Evolutionary conservation across 805 yeast species (phyloP).

Genomic region (Gaillardinia entomophila): DNA sequence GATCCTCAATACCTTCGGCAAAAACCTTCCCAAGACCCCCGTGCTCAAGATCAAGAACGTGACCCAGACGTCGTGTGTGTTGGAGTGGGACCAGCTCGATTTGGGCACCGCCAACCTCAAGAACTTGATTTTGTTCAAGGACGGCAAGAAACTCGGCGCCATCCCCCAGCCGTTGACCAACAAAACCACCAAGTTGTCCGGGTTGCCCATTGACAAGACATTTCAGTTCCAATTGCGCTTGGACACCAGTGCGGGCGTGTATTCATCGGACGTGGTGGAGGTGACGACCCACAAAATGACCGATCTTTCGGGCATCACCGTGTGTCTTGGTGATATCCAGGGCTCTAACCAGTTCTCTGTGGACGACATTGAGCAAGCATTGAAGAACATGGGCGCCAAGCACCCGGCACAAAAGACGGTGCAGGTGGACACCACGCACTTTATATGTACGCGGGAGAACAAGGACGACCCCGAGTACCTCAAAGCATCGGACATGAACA

Average conservation of each 20-base stretch:
- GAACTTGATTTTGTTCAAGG: conserved; percentile 72
- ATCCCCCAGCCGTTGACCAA: conserved; percentile 79
- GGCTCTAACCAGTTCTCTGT: conserved; percentile 40
- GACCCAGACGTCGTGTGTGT: conserved; percentile 91
- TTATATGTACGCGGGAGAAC: conserved; percentile 59
- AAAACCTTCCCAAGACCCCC: conserved; percentile 66
- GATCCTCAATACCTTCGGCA: conserved; percentile 69
- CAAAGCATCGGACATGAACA: conserved; percentile 77
- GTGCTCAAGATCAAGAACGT: conserved; percentile 63
- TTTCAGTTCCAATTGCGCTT: conserved; percentile 76
- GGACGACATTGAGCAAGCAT: conserved; percentile 55
- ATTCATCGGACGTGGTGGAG: conserved; percentile 57
- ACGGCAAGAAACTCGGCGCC: conserved; percentile 64
- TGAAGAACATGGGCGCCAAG: conserved; percentile 71
- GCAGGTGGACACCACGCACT: conserved; percentile 90
- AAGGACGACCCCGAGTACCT: conserved; percentile 65
- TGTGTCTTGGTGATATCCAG: conserved; percentile 80
- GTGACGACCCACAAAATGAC: conserved; percentile 94
- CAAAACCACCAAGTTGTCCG: conserved; percentile 82
- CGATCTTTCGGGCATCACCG: conserved; percentile 86
- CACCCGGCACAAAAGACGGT: conserved; percentile 66
- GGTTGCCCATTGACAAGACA: conserved; percentile 79
- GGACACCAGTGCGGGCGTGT: conserved; percentile 87
- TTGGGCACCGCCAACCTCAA: conserved; percentile 79
- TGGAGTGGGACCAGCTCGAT: conserved; percentile 88